phyloP scores from a whole-genome alignment of 306 rosid species.

The Vigna reflexopilosa region DNA sequence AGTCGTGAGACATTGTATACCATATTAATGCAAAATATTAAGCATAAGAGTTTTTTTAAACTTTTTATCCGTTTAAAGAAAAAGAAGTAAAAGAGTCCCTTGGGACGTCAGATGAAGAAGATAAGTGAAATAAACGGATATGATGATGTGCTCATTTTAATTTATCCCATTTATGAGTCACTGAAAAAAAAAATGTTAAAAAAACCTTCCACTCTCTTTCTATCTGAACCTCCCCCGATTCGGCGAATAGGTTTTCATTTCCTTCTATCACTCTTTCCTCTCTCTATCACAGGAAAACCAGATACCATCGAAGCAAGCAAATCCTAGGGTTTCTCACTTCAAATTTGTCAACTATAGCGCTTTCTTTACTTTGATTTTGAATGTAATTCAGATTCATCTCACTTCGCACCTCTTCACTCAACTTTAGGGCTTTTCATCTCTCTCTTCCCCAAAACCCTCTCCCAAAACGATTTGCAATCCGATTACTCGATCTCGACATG shows the following conservation, averaged over 20 bases:
- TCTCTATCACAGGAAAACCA: slow-evolving; percentile 41
- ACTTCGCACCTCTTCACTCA: slow-evolving; percentile 35
- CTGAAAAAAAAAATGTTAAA: not conserved
- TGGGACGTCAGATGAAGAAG: not conserved
- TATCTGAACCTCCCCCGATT: slow-evolving; percentile 53
- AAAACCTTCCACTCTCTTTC: slow-evolving; percentile 43
- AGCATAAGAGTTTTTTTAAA: too few relatives aligned
- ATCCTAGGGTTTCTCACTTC: slow-evolving; percentile 47
- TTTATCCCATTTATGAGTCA: not conserved
- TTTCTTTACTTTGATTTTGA: slow-evolving; percentile 43
- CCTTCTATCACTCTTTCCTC: not conserved
- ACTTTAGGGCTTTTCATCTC: slow-evolving; percentile 50
- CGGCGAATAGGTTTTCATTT: slow-evolving; percentile 53
- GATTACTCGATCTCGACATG: slow-evolving; percentile 82
- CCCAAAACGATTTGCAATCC: slow-evolving; percentile 41
- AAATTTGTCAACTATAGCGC: slow-evolving; percentile 19
- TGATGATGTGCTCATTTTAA: not conserved
- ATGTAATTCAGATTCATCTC: slow-evolving; percentile 47
- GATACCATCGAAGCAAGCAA: slow-evolving; percentile 41
- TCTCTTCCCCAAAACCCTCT: slow-evolving; percentile 48
- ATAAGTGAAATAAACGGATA: not conserved
- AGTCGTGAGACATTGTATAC: too few relatives aligned
- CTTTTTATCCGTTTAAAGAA: too few relatives aligned
- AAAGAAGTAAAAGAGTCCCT: too few relatives aligned
- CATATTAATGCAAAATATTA: too few relatives aligned